phyloP scores from a whole-genome alignment of 768 basidiomycete species.

The Russula ochroleuca region DNA sequence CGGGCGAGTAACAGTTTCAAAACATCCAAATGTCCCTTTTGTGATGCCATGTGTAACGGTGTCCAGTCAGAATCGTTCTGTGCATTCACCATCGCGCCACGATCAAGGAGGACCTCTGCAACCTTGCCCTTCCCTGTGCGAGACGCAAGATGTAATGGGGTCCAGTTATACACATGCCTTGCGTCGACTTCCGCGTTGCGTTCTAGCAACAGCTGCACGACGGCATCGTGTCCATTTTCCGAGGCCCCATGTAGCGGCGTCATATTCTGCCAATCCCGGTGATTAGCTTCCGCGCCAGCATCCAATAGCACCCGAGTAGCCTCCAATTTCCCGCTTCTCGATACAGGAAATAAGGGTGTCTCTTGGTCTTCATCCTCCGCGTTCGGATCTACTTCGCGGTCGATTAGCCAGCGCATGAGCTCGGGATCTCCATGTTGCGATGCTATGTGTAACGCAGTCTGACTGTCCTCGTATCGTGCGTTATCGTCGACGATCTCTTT shows the following conservation, averaged over 20 bases:
- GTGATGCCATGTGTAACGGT: not conserved
- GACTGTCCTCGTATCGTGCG: not conserved
- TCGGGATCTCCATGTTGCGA: not conserved
- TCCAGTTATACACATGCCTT: not conserved
- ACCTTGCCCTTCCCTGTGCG: not conserved
- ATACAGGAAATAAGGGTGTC: not conserved
- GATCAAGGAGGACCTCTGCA: not conserved
- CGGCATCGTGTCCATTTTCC: not conserved
- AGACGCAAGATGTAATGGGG: not conserved
- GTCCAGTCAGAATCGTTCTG: not conserved
- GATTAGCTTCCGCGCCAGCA: not conserved
- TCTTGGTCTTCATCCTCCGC: not conserved
- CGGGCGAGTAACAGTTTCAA: not conserved
- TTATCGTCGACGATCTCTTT: not conserved
- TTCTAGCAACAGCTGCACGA: not conserved
- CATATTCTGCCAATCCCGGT: not conserved
- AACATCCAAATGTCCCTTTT: not conserved
- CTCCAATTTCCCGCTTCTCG: not conserved
- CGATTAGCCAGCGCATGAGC: not conserved
- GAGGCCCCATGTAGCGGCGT: constrained; percentile 3
- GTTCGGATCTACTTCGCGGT: too few species aligned
- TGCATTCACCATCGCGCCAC: not conserved
- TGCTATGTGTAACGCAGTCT: not conserved
- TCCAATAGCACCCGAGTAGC: not conserved
- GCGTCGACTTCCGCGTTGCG: not conserved